Conservation (phyloP, 768 basidiomycete genomes). For the Phanerochaete carnosa region DNA sequence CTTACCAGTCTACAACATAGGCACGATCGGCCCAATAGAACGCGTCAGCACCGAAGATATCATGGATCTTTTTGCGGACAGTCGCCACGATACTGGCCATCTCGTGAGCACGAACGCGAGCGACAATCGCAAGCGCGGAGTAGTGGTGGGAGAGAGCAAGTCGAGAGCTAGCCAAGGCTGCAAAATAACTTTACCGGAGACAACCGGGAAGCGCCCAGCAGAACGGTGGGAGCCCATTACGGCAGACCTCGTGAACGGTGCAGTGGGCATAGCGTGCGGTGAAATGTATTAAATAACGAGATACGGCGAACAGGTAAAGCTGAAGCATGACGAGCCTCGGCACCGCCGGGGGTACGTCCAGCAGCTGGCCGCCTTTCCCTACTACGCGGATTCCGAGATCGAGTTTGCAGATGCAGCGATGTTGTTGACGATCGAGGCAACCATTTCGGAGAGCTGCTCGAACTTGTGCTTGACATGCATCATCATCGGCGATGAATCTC, state of each 20-base stretch:
- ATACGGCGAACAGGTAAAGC: slow-evolving; percentile 10
- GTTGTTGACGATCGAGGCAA: slow-evolving; percentile 2
- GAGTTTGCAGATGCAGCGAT: slow-evolving; percentile 13
- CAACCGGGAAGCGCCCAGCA: slow-evolving; percentile 1
- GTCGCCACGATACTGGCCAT: slow-evolving; percentile 10
- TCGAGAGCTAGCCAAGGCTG: neutral
- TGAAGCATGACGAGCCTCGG: slow-evolving; percentile 12
- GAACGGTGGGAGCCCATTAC: neutral
- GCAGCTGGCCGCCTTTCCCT: slow-evolving; percentile 21
- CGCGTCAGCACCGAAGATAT: slow-evolving; percentile 19
- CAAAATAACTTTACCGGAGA: neutral
- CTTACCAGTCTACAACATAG: slow-evolving; percentile 55
- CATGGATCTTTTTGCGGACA: slow-evolving; percentile 7
- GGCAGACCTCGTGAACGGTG: too few relatives aligned
- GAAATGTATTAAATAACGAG: neutral
- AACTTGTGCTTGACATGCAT: slow-evolving; percentile 14
- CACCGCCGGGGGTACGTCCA: neutral
- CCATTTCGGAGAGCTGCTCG: slow-evolving; percentile 20
- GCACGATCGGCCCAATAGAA: slow-evolving; percentile 32
- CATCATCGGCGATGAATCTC: neutral
- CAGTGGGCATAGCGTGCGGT: slow-evolving; percentile 2
- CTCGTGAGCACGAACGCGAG: neutral
- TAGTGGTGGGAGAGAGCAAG: neutral
- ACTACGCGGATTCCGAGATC: slow-evolving; percentile 17
- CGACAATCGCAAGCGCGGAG: neutral